Evolutionary conservation across 768 basidiomycete species (phyloP).

Genomic region (Coprinellus micaceus): DNA sequence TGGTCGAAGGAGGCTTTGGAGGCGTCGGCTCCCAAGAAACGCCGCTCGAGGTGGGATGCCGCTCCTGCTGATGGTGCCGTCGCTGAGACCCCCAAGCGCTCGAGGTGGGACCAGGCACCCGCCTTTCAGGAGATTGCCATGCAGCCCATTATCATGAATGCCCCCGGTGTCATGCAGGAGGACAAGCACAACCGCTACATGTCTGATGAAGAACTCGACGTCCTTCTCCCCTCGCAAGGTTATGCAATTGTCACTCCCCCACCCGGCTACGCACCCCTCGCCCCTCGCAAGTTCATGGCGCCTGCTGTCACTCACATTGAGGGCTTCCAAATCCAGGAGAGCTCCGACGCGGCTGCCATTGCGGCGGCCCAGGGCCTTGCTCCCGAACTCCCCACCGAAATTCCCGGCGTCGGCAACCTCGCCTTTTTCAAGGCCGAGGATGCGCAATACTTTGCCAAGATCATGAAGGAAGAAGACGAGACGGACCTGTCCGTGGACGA

Average conservation of each 20-base stretch:
- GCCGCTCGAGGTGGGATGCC: constrained; percentile 95
- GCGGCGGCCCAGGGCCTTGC: constrained; percentile 91
- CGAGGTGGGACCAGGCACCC: constrained; percentile 97
- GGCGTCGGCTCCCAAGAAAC: constrained; percentile 79
- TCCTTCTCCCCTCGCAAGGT: constrained; percentile 79
- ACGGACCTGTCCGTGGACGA: constrained; percentile 90
- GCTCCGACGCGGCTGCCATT: constrained; percentile 83
- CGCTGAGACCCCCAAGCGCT: constrained; percentile 78
- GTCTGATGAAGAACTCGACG: constrained; percentile 92
- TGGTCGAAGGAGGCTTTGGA: constrained; percentile 78
- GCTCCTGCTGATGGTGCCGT: constrained; percentile 68
- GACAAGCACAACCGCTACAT: constrained; percentile 97
- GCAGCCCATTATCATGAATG: constrained; percentile 84
- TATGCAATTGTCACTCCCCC: constrained; percentile 93
- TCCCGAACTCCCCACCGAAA: constrained; percentile 93
- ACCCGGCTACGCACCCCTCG: constrained; percentile 83
- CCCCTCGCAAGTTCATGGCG: constrained; percentile 60
- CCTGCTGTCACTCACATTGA: constrained; percentile 55
- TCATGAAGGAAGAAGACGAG: constrained; percentile 93
- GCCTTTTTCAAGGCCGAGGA: constrained; percentile 99
- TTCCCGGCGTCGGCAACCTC: constrained; percentile 93
- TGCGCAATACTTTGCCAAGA: constrained; percentile 96
- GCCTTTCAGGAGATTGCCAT: constrained; percentile 64
- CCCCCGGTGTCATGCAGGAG: constrained; percentile 82
- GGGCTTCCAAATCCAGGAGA: constrained; percentile 96